Evolutionary conservation across 305 asterid species (phyloP).

Genomic region (Fraxinus sp.): DNA sequence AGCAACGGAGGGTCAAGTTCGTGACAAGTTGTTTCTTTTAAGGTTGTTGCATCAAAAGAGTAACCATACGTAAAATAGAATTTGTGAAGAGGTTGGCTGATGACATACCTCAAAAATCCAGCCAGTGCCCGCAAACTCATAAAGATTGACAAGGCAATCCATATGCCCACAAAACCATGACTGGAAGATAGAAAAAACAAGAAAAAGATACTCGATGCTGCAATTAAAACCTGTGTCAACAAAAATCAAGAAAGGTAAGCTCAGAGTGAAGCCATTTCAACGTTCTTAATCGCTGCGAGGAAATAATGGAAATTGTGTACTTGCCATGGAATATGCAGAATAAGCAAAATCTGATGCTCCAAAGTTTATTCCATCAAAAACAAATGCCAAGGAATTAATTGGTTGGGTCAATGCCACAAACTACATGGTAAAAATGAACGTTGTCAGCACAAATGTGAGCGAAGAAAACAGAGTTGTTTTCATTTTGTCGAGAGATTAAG

Average conservation of each 20-base stretch:
- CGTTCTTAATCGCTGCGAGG: neutral
- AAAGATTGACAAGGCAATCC: conserved; percentile 48
- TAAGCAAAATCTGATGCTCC: conserved; percentile 41
- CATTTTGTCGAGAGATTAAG: neutral
- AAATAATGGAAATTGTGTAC: conserved; percentile 2
- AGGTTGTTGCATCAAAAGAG: neutral
- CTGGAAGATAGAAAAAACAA: conserved; percentile 35
- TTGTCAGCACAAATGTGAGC: neutral
- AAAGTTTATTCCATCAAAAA: conserved; percentile 35
- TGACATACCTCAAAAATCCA: conserved; percentile 43
- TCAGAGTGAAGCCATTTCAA: neutral
- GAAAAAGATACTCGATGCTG: conserved; percentile 32
- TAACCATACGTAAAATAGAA: neutral
- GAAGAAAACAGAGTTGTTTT: neutral
- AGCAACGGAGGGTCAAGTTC: neutral
- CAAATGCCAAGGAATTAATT: conserved; percentile 39
- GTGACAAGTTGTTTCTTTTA: neutral
- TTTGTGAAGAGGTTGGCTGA: neutral
- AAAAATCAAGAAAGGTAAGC: neutral
- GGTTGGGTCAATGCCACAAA: conserved; percentile 37
- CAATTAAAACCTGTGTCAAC: conserved; percentile 30
- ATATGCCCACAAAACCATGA: conserved; percentile 45
- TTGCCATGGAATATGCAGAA: conserved; percentile 52
- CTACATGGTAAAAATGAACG: conserved; percentile 9
- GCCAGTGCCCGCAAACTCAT: conserved; percentile 45